Base-by-base conservation (phyloP, 2,329 filamentous ascomycete genomes). In the Neofusicoccum parvum region DNA sequence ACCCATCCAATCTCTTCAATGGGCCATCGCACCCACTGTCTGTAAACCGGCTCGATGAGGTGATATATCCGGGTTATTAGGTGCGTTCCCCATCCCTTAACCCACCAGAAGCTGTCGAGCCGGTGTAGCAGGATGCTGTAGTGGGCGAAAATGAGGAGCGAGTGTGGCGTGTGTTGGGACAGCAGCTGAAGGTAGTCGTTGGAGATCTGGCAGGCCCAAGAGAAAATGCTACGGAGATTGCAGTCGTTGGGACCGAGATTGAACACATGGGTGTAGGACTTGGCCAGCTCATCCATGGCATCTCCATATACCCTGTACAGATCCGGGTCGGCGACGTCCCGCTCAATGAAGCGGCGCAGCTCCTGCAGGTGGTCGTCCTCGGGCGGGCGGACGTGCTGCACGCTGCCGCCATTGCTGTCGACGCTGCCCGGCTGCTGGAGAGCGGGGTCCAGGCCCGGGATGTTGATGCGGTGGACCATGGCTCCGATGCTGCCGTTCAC, bases 71-170 rank as follows among this genome's bases (percentile, higher is more conserved):
- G 51, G 14, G 37, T 46, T 46, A 65, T 48, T 3, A 65, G 48
- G 48, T 65, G 64, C 15, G 48, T 60, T 23, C 53, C 64, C 64
- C 64, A 65, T n/a, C 64, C 64, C 46, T 65, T 59, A 46, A 65
- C 39, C 64, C 64, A 65, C 64, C 64, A 65, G 45, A 60, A 46
- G 46, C 41, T 32, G 45, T 65, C 64, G 45, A 65, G 53, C 20
- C 49, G 45, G n/a, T 65, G 53, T 14, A 65, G 34, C 20, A 65
- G 34, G 36, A 65, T 37, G 53, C 45, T 51, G 23, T 54, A 65
- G 37, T 60, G 39, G 1, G 64, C 46, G 9, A 65, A 60, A 23
- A 65, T 43, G 53, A 65, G 15, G 11, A 65, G 27, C 32, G 64
- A 43, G 15, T 50, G 46, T 4, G 64, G 46, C 1, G 4, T 12